Base-by-base conservation (phyloP, 176 grass and related monocot genomes). In the Thinopyrum elongatum region DNA sequence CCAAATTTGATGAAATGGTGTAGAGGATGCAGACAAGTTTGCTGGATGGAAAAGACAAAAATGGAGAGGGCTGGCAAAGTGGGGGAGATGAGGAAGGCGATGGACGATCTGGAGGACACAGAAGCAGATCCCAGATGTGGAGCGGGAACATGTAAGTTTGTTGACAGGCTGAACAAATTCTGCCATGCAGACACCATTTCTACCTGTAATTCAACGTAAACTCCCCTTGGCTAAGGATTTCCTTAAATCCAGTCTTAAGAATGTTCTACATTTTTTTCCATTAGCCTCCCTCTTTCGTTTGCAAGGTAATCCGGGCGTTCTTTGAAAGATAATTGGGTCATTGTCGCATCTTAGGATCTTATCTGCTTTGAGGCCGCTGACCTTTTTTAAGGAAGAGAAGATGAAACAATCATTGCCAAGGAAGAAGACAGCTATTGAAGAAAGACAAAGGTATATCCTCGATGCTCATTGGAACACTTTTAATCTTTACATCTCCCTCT, bases 111-210 rank as follows among this genome's bases (percentile, higher is more conserved):
- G 14, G 80, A 78, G 22, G 86, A 74, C 29, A 65, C 80, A 42
- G 86, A 87, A 79, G 61, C 87, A 81, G 42, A 84, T 92, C 38
- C 41, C 31, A 70, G 62, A 77, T 60, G 77, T 92, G 60, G 58
- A 92, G 66, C 74, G 55, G 39, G 74, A 92, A 77, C 38, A 21
- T 80, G 30, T 16, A 70, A 55, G 66, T 70, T 71, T 26, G 66
- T 21, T 39, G 66, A 11, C 23, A 26, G 70, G 46, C 47, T 82
- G 46, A n/a, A 23, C 15, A 46, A 49, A 28, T 15, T 75, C 41
- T 47, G 25, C 8, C 23, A 8, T 46, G 70, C 6, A 74, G 6
- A 74, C 39, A 74, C 38, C 41, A 47, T 74, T 44, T 74, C n/a
- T 47, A 47, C 38, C n/a, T 74, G 41, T 28, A 74, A 74, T 47